These are phyloP conservation scores for Pseudoneurospora amorphoporcata DNA, from an alignment of 495 filamentous ascomycete species.

Conservation along the genomic window DNA sequence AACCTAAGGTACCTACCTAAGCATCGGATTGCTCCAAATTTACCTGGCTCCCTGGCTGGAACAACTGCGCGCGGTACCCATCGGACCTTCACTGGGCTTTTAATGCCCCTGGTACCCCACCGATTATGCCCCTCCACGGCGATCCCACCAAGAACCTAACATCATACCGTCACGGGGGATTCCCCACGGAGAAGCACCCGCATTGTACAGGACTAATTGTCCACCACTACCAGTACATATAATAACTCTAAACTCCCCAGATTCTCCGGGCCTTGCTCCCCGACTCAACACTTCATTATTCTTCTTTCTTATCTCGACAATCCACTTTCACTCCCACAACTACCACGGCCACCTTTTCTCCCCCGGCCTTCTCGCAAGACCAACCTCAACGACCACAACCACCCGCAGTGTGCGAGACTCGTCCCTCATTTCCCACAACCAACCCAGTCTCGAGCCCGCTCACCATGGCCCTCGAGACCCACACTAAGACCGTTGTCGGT, in stretches of 20 bases:
- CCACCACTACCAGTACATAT: constrained; percentile 3
- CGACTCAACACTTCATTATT: constrained; percentile 24
- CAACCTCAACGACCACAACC: constrained; percentile 10
- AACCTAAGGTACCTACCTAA: background rate
- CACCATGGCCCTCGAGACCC: constrained; percentile 53
- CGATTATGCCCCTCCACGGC: background rate
- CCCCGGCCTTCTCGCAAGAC: constrained; percentile 22
- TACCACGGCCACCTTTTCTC: constrained; percentile 28
- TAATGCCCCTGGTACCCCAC: background rate
- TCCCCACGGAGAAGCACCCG: constrained; percentile 3
- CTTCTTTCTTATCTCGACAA: constrained; percentile 23
- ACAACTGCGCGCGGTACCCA: background rate
- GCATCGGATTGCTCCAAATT: background rate
- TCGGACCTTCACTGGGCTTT: background rate
- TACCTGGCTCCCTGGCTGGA: background rate
- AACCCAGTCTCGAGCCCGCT: constrained; percentile 35
- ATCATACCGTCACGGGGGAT: background rate
- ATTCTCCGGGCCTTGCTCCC: constrained; percentile 21
- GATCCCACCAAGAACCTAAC: background rate
- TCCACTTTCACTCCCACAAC: constrained; percentile 11
- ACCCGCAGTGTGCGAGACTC: constrained; percentile 34
- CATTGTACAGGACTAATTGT: background rate
- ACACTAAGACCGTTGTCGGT: constrained; percentile 66
- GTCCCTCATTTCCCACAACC: constrained; percentile 34
- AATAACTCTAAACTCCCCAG: constrained; percentile 10